A percentile compares a stretch with the other conserved stretches of the same genome.
Conservation (phyloP, 2,329 filamentous ascomycete species). For the Colletotrichum noveboracense region DNA sequence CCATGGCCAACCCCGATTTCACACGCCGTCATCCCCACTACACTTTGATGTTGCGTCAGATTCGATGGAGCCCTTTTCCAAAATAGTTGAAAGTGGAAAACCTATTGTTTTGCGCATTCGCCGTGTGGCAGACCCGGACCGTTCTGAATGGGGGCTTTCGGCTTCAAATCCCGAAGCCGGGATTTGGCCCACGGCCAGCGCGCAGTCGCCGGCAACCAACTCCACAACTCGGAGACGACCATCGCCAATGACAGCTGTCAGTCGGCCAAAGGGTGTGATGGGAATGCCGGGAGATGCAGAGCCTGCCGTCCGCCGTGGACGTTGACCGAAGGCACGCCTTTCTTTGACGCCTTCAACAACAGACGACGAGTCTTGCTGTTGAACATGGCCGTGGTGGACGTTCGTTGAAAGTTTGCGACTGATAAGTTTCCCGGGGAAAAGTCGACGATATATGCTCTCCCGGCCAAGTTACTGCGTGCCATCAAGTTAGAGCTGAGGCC, state of each 20-base stretch:
- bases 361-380: background rate
- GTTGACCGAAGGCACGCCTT: background rate
- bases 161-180: slow-evolving; percentile 19
- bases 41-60: background rate
- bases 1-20: background rate
- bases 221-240: background rate
- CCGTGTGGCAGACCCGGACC: background rate
- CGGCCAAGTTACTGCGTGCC: background rate
- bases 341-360: background rate
- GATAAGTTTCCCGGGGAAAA: background rate
- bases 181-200: slow-evolving; percentile 4
- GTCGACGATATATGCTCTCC: background rate
- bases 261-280: background rate
- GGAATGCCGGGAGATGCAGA: background rate
- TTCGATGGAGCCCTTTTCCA: background rate
- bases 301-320: background rate
- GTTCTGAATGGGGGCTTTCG: background rate
- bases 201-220: slow-evolving; percentile 3
- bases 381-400: background rate
- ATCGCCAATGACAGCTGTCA: background rate
- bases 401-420: background rate
- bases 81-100: background rate
- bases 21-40: background rate
- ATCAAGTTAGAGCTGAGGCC: background rate
- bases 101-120: background rate